Conservation (phyloP, 2,329 filamentous ascomycete species). For the Talaromyces sp. region DNA sequence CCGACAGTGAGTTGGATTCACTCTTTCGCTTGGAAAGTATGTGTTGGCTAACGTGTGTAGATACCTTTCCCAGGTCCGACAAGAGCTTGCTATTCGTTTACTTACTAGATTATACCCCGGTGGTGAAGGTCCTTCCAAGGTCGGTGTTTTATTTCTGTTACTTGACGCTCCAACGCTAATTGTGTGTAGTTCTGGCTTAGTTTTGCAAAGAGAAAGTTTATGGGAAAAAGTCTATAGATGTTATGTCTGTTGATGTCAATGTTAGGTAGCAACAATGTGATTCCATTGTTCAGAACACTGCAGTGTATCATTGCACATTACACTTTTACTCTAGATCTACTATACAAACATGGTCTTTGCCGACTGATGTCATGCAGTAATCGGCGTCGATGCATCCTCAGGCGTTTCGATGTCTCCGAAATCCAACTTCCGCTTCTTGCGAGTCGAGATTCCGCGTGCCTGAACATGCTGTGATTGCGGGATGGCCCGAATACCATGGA, state of each 20-base stretch:
- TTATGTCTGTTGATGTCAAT: conserved; percentile 4
- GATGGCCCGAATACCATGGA: conserved; percentile 76
- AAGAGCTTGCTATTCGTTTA: conserved; percentile 81
- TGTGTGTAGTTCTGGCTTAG: conserved; percentile 89
- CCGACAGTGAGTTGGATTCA: conserved; percentile 63
- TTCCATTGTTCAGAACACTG: neutral
- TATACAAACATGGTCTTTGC: neutral
- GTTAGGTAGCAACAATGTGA: conserved; percentile 14
- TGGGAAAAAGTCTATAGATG: conserved; percentile 81
- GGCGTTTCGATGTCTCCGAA: neutral
- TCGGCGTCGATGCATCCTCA: conserved; percentile 6
- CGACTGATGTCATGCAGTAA: neutral
- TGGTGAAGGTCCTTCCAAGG: conserved; percentile 63
- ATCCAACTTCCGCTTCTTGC: conserved; percentile 64
- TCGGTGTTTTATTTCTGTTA: conserved; percentile 28
- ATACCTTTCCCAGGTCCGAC: conserved; percentile 78
- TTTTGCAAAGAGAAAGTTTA: conserved; percentile 98
- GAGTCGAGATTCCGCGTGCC: conserved; percentile 69
- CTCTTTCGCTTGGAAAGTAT: neutral
- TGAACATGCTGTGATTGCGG: conserved; percentile 77
- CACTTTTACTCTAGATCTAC: neutral
- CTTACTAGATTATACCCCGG: conserved; percentile 84
- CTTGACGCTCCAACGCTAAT: neutral
- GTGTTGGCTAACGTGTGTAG: conserved; percentile 24
- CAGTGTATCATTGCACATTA: neutral